phyloP scores from a whole-genome alignment of 345 rosid species.

The Heritiera littoralis region DNA sequence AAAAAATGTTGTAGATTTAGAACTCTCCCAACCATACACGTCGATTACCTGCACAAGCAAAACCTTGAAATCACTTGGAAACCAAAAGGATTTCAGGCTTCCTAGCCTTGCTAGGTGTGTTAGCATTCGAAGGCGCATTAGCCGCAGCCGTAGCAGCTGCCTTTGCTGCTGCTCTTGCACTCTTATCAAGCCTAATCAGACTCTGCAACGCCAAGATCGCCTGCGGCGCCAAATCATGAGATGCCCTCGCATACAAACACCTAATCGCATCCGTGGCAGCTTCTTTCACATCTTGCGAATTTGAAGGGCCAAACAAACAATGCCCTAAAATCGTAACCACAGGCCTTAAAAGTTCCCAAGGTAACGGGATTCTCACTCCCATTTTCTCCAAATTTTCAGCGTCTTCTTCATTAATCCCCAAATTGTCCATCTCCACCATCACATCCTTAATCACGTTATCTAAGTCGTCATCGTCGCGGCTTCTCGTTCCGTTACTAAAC shows the following conservation, averaged over 20 bases:
- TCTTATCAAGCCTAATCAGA: slow-evolving; percentile 78
- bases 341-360: slow-evolving; percentile 94
- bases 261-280: slow-evolving; percentile 73
- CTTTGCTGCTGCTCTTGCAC: slow-evolving; percentile 57
- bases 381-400: slow-evolving; percentile 29
- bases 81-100: slow-evolving; percentile 84
- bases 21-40: slow-evolving; percentile 32
- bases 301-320: slow-evolving; percentile 81
- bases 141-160: slow-evolving; percentile 33
- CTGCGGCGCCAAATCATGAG: slow-evolving; percentile 92
- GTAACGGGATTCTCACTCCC: slow-evolving; percentile 80
- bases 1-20: too few relatives aligned
- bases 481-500: slow-evolving; percentile 1
- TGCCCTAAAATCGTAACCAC: slow-evolving; percentile 75
- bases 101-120: slow-evolving; percentile 82
- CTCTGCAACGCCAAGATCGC: slow-evolving; percentile 84
- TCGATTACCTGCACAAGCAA: slow-evolving; percentile 36
- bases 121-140: slow-evolving; percentile 59
- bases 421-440: slow-evolving; percentile 41
- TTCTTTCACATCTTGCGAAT: slow-evolving; percentile 70
- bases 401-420: slow-evolving; percentile 37
- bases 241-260: slow-evolving; percentile 81
- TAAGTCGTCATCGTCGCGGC: background rate
- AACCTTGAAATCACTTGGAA: slow-evolving; percentile 60
- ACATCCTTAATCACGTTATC: slow-evolving; percentile 34